A percentile compares a stretch with the other conserved stretches of the same genome.
These are phyloP conservation scores for Ambrosia hybrid DNA, from an alignment of 140 eudicot genomes.

Conservation along the genomic window DNA sequence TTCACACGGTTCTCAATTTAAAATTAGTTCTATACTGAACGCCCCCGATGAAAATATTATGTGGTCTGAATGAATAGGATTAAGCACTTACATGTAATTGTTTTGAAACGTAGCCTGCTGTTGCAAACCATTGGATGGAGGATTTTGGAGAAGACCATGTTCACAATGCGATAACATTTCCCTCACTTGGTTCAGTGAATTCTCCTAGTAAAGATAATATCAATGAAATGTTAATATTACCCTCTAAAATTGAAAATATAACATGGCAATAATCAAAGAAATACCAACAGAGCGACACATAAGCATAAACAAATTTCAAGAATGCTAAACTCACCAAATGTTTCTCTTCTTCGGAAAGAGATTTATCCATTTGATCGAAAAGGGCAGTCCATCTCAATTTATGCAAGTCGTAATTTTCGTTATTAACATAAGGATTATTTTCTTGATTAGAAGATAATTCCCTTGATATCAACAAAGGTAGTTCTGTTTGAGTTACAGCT, in stretches of 20 bases:
- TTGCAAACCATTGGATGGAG: conserved; percentile 36
- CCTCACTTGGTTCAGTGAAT: conserved; percentile 70
- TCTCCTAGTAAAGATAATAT: conserved; percentile 48
- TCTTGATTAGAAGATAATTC: conserved; percentile 60
- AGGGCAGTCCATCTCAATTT: conserved; percentile 59
- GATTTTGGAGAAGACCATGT: conserved; percentile 42
- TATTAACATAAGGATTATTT: conserved; percentile 37
- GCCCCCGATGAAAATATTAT: not conserved
- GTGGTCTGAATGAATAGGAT: not conserved
- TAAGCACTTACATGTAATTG: conserved; percentile 49
- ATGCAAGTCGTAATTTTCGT: conserved; percentile 49
- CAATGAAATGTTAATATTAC: conserved; percentile 1
- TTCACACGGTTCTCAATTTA: not conserved
- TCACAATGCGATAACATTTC: conserved; percentile 80
- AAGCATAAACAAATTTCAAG: conserved; percentile 1
- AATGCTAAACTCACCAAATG: conserved; percentile 54
- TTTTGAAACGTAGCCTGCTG: conserved; percentile 32
- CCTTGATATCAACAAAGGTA: conserved; percentile 61
- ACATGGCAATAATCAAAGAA: too few species aligned
- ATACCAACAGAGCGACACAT: not conserved
- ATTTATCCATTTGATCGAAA: conserved; percentile 70
- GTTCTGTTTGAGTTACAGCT: conserved; percentile 62
- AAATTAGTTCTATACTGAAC: not conserved
- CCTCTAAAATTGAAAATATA: not conserved
- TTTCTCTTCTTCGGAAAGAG: conserved; percentile 86